Evolutionary conservation across 257 asterid species (phyloP), one percentile per base, ranked within the genome.

Genomic region (Sherardia arvensis): DNA sequence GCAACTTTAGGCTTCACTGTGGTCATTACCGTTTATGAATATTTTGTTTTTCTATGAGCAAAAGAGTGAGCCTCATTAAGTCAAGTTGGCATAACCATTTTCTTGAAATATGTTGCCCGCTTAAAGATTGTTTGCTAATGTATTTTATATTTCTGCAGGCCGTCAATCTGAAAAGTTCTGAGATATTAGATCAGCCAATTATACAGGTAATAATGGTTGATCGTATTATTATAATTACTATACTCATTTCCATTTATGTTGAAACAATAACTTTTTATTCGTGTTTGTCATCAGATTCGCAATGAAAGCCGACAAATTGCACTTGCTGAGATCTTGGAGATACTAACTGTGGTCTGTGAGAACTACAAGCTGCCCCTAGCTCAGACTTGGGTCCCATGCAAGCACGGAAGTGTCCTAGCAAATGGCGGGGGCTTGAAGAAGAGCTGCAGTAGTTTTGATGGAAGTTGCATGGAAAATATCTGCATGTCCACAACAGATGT

Each of bases 341-440:
- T 88, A 72, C 77, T 86, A 14, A 80, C 94, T 10, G 94, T 84
- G 66, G 90, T 88, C 29, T 91, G 98, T 70, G 96, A 91, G 76
- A 79, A 86, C 57, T 92, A 88, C 85, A 74, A 80, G 57, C 62
- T 91, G 61, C 98, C 98, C 21, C 82, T 91, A 57, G 98, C 96
- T 75, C 96, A 88, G 80, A 91, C 96, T 1, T 91, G 98, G 98
- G 90, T 91, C 47, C 96, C 98, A 8, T 91, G 98, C 78, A 76
- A 79, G 74, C 96, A 88, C 67, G 86, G 95, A 40, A 88, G 79
- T 49, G 82, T 88, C 62, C 82, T 88, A 58, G 94, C 95, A 26
- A 73, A 81, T 54, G 96, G 95, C 3, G 96, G 98, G 14, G 95
- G 95, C 60, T 77, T 84, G 53, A 83, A 78, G 85, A 91, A 91